These are phyloP conservation scores for Ustilago bromivora DNA, from an alignment of 1,284 basidiomycete genomes.

Conservation along the genomic window DNA sequence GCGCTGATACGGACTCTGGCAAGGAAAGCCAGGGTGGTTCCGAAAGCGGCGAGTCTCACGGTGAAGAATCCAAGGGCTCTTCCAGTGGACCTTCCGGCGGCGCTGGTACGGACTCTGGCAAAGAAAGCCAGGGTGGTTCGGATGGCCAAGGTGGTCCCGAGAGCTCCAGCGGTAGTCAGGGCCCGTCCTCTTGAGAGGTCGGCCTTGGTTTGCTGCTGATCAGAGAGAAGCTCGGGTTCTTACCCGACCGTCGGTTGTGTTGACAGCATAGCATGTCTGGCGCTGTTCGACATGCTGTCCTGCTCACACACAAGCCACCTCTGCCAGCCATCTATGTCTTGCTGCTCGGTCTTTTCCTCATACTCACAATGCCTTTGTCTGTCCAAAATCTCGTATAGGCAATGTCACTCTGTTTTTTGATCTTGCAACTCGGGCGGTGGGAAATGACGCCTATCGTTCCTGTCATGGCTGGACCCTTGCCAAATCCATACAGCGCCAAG, in stretches of 20 bases:
- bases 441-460: neutral
- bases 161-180: slow-evolving; percentile 1
- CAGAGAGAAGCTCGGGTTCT: neutral
- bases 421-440: neutral
- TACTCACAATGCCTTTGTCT: neutral
- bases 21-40: neutral
- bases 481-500: neutral
- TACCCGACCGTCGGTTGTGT: neutral
- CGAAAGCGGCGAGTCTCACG: neutral
- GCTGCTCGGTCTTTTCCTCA: neutral
- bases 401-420: neutral
- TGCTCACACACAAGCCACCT: neutral
- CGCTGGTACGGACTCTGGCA: neutral
- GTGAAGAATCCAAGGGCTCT: neutral
- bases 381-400: neutral
- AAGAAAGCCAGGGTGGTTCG: neutral
- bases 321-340: neutral
- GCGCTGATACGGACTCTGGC: neutral
- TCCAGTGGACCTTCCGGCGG: neutral
- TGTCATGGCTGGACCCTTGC: neutral
- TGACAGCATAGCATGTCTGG: neutral
- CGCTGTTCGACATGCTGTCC: neutral
- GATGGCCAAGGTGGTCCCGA: neutral
- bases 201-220: neutral
- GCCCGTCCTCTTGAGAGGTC: neutral